Evolutionary conservation across 148 eudicot genomes (phyloP).

Genomic region (Cornus kousa): DNA sequence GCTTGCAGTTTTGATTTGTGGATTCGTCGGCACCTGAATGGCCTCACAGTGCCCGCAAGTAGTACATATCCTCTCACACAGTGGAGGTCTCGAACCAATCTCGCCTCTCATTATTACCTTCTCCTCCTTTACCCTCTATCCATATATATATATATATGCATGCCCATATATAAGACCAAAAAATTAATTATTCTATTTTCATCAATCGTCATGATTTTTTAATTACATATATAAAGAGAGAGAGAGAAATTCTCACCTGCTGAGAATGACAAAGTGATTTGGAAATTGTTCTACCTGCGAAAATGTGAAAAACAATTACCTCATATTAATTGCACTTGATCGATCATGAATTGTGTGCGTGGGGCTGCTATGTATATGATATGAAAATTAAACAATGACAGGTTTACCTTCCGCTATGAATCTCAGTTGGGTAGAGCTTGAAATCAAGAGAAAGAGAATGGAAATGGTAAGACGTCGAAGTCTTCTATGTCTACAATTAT

Average conservation of each 20-base stretch:
- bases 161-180: neutral
- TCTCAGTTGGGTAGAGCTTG: slow-evolving; percentile 31
- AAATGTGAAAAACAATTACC: neutral
- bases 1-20: slow-evolving; percentile 18
- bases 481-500: slow-evolving; percentile 12
- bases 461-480: slow-evolving; percentile 25
- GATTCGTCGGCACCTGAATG: slow-evolving; percentile 60
- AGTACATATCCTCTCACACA: slow-evolving; percentile 47
- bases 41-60: slow-evolving; percentile 52
- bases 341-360: neutral
- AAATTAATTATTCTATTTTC: too few species aligned
- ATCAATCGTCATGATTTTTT: too few species aligned
- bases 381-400: neutral
- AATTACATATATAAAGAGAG: neutral
- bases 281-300: slow-evolving; percentile 26
- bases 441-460: slow-evolving; percentile 34
- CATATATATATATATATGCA: neutral
- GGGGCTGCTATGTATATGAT: too few species aligned
- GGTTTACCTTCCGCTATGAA: slow-evolving; percentile 33
- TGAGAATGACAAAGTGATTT: neutral
- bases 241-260: slow-evolving; percentile 4
- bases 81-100: slow-evolving; percentile 64
- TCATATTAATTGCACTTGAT: neutral
- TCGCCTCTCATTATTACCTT: slow-evolving; percentile 27
- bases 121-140: slow-evolving; percentile 15